These are phyloP conservation scores for Suhomyces kilbournensis DNA, from an alignment of 805 yeast genomes.

Conservation along the genomic window DNA sequence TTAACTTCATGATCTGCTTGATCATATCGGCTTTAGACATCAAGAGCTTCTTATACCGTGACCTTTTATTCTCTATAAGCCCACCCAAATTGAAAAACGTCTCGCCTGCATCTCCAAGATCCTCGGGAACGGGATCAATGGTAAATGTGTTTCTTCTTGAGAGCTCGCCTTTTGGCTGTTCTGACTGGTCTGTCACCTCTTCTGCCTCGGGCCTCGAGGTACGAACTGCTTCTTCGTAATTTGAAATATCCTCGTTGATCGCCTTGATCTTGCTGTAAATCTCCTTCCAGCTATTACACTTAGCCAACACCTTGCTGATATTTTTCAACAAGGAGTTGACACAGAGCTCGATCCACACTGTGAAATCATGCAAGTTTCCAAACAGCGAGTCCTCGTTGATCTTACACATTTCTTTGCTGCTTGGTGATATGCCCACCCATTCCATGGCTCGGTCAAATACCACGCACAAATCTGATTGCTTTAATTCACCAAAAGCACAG, in stretches of 20 bases:
- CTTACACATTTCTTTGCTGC: neutral
- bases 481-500: slow-evolving; percentile 29
- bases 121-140: slow-evolving; percentile 10
- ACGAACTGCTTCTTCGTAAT: slow-evolving; percentile 17
- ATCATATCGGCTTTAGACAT: slow-evolving; percentile 40
- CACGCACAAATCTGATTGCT: slow-evolving; percentile 28
- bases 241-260: slow-evolving; percentile 27
- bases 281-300: slow-evolving; percentile 31
- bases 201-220: neutral
- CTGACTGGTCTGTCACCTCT: neutral
- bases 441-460: slow-evolving; percentile 17
- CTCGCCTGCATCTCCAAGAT: slow-evolving; percentile 13
- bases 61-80: slow-evolving; percentile 52
- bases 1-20: slow-evolving; percentile 41
- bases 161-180: slow-evolving; percentile 4
- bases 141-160: slow-evolving; percentile 16
- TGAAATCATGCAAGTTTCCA: slow-evolving; percentile 12
- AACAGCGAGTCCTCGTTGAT: slow-evolving; percentile 8
- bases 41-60: slow-evolving; percentile 45
- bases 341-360: slow-evolving; percentile 24
- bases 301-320: slow-evolving; percentile 20
- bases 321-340: slow-evolving; percentile 22
- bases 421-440: neutral
- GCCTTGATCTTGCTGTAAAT: slow-evolving; percentile 23
- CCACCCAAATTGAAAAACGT: slow-evolving; percentile 34